A percentile compares a stretch with the other conserved stretches of the same genome.
Evolutionary conservation across 768 basidiomycete species (phyloP).

Genomic region (Phanerochaete carnosa): DNA sequence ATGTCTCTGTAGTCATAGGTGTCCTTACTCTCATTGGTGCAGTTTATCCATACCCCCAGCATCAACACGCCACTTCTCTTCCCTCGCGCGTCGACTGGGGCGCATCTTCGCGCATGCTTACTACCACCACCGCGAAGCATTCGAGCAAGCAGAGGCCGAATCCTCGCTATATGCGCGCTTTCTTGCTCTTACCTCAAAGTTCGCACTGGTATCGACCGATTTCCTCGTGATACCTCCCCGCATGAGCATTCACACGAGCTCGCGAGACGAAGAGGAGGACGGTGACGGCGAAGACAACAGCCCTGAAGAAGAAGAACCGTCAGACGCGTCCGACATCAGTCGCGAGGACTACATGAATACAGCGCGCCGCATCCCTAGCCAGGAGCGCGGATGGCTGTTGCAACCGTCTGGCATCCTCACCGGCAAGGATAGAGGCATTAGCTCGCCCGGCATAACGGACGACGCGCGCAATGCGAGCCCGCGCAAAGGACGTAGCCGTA

Average conservation of each 20-base stretch:
- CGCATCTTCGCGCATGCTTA: constrained; percentile 97
- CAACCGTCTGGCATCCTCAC: not conserved
- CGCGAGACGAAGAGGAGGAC: constrained; percentile 20
- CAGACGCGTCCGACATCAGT: not conserved
- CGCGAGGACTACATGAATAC: not conserved
- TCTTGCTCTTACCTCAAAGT: constrained; percentile 75
- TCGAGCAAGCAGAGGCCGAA: constrained; percentile 88
- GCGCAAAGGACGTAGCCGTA: constrained; percentile 9
- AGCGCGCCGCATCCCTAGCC: not conserved
- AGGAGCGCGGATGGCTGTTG: constrained; percentile 6
- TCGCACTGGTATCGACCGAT: constrained; percentile 77
- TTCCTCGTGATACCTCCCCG: constrained; percentile 77
- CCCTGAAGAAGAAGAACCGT: constrained; percentile 20
- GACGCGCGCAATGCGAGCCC: constrained; percentile 8
- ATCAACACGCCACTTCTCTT: constrained; percentile 86
- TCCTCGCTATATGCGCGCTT: constrained; percentile 89
- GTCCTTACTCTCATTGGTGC: constrained; percentile 11
- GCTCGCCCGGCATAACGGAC: constrained; percentile 15
- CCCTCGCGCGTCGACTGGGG: constrained; percentile 85
- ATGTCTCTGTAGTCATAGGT: constrained; percentile 5
- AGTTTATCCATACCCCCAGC: constrained; percentile 80
- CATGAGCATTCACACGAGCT: constrained; percentile 28
- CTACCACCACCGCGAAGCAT: constrained; percentile 90
- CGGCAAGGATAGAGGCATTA: not conserved
- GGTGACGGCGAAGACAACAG: constrained; percentile 27